Base-by-base conservation (phyloP, 306 rosid genomes). In the Cicer arietinum region DNA sequence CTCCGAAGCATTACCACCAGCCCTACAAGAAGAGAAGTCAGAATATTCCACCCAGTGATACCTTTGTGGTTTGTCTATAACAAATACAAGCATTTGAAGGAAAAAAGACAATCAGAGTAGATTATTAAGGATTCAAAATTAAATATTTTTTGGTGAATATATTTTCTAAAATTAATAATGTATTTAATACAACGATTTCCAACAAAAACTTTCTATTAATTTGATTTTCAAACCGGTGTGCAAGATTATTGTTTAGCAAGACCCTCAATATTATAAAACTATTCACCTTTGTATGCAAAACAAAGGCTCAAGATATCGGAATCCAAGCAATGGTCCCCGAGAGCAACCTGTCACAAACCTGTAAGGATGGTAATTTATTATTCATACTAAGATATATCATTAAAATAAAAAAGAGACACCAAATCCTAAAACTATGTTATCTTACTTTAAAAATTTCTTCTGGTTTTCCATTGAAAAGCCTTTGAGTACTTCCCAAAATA, bases 271-370 rank as follows among this genome's bases (percentile, higher is more conserved):
- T 39, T 53, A 57, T 46, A 13, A 67, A 76, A 60, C 45, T 60
- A 48, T 47, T 85, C 84, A 94, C 98, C 97, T 92, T 85, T 94
- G 99, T 81, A 94, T 90, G 83, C 99, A 92, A 80, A 94, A 92
- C 66, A 82, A 65, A 40, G 99, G 99, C 79, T 94, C 99, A 45
- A 94, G 97, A 77, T 87, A 88, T 83, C 63, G 81, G 81, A 94
- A 94, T 69, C 99, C 99, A 72, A 94, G 97, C 84, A 94, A 84
- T 14, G 99, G 99, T 75, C 99, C 99, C 43, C 99, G 88, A 16
- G 99, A 94, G 84, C 99, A 94, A 73, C 99, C 97, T 9, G 99
- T 91, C 79, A 92, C 99, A 86, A 94, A 94, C 87, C 98, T 94
- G 87, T 56, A 74, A 40, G 69, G 70, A 18, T 30, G 11, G 69